Evolutionary conservation across 106 monocot genomes (phyloP), one percentile per base, ranked within the genome.

Genomic region (Dendrobium huoshanense): DNA sequence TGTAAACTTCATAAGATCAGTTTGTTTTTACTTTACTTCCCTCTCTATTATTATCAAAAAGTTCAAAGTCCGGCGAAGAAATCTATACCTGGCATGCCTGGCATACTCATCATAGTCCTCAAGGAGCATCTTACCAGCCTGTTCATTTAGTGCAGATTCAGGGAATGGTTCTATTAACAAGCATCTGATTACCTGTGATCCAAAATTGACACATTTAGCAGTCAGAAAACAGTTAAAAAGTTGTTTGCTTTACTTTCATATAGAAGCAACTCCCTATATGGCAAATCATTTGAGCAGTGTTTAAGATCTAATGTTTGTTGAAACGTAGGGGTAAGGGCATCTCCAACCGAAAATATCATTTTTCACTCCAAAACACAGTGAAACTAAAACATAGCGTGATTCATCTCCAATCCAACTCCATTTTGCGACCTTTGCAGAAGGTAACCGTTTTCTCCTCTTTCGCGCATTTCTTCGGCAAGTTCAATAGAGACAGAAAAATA

Each of bases 121-220:
- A 11, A 94, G 94, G 79, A 98, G 77, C 91, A 98, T 87, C 74
- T 98, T 98, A 18, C 97, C 97, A 67, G 94, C 94, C 80, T 98
- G 97, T 54, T 98, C 97, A 81, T 98, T 98, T 43, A 98, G 88
- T 18, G 94, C 92, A 25, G 97, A 94, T 79, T 98, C 97, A 3
- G 97, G 94, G 80, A 98, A 98, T 17, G 94, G 97, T 84, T 98
- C 94, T 73, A 98, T 98, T 77, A 98, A 82, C 31, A 98, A 85
- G 82, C 97, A 98, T 81, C 97, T 88, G 10, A 98, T 88, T 10
- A 98, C 97, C 97, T 98, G 84, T 75, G 19, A 31, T 75, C 77
- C 41, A n/a, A 43, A 18, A 19, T 29, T 6, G 27, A 0, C 33
- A 70, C 37, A 37, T 37, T 37, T 37, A 37, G 37, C 37, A 29